These are phyloP conservation scores for Beta vulgaris DNA, from an alignment of 148 eudicot species.

Conservation along the genomic window DNA sequence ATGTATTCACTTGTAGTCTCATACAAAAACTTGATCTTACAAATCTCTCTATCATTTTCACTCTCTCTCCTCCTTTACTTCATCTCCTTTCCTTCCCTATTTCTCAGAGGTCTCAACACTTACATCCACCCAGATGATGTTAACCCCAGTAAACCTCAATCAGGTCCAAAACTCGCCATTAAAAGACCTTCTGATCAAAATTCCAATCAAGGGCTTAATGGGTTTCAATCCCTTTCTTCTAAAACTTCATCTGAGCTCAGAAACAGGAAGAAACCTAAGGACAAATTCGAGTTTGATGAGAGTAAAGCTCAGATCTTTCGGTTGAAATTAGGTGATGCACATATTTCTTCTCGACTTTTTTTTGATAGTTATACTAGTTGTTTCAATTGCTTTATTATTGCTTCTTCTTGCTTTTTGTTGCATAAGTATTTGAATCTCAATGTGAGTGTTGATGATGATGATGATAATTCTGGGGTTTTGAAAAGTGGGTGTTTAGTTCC, in stretches of 20 bases:
- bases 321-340: slow-evolving; percentile 73
- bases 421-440: slow-evolving; percentile 40
- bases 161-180: slow-evolving; percentile 64
- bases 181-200: slow-evolving; percentile 56
- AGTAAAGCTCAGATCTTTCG: slow-evolving; percentile 97
- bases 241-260: slow-evolving; percentile 47
- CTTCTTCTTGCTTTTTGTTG: slow-evolving; percentile 43
- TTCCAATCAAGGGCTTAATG: slow-evolving; percentile 27
- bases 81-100: slow-evolving; percentile 51
- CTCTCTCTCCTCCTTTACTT: slow-evolving; percentile 55
- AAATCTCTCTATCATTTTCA: slow-evolving; percentile 45
- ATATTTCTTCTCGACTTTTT: slow-evolving; percentile 57
- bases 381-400: slow-evolving; percentile 49
- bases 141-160: slow-evolving; percentile 43
- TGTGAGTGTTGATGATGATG: slow-evolving; percentile 18
- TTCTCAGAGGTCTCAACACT: slow-evolving; percentile 75
- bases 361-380: slow-evolving; percentile 47
- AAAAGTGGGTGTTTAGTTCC: slow-evolving; percentile 66
- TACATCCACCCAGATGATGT: slow-evolving; percentile 98
- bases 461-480: slow-evolving; percentile 45
- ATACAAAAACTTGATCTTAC: slow-evolving; percentile 54
- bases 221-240: slow-evolving; percentile 45
- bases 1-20: slow-evolving; percentile 32
- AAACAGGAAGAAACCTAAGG: slow-evolving; percentile 65
- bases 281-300: slow-evolving; percentile 83